Base-by-base conservation (phyloP, 768 basidiomycete genomes). In the Kwoniella europaea region DNA sequence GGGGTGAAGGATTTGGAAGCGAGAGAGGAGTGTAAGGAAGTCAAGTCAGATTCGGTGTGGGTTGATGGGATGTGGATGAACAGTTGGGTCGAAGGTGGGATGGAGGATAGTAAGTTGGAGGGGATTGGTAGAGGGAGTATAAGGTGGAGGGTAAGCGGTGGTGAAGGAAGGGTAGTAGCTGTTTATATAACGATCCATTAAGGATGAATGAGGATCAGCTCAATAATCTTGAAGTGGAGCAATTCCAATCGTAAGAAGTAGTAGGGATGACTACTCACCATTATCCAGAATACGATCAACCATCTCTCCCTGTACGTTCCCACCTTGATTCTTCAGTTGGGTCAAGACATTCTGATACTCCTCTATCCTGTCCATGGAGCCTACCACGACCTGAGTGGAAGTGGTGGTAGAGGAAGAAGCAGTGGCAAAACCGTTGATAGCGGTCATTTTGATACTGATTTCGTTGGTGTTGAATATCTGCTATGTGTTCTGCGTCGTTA, bases 231-330 rank as follows among this genome's bases (percentile, higher is more conserved):
- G 22, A 10, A 27, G 12, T 10, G 58, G 58, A 16, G 10, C 16
- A 10, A 27, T n/a, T 3, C 3, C 12, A 50, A 50, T 3, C 13
- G 46, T 50, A 50, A 50, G 24, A 22, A 55, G 29, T 42, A 10
- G 35, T 35, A 7, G 35, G 35, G 5, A 35, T 35, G 35, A 35
- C 35, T 18, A 74, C 81, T 78, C 66, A 83, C 82, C 82, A 63
- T 75, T 74, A 61, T 83, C 79, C 54, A 83, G 59, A 1, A 83
- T 43, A 35, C 82, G 71, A 70, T 83, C 82, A 6, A 82, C 78
- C 82, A 83, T 83, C 65, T 83, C 82, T 4, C 79, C 81, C 63
- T 77, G 74, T 3, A 83, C 80, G 10, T 67, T 65, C 1, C 63
- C 68, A 12, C 67, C 75, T 24, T 63, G 71, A n/a, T 61, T 55